phyloP scores from a whole-genome alignment of 1,284 basidiomycete species.

The Bothia castanella region DNA sequence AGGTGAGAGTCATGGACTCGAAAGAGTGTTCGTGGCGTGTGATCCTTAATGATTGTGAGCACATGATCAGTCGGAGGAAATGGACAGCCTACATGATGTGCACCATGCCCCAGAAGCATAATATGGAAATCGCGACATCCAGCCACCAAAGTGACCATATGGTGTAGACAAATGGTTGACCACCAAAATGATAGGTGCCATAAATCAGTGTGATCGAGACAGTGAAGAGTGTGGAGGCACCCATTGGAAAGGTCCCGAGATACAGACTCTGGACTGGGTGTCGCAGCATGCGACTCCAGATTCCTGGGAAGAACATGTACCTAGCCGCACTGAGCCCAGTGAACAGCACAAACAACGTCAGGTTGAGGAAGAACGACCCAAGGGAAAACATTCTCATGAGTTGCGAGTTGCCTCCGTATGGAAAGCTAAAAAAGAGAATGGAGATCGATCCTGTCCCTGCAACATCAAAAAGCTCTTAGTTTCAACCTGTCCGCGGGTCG shows the following conservation, averaged over 20 bases:
- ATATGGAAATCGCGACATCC: conserved; percentile 53
- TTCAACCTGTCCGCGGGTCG: background rate
- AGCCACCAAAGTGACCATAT: conserved; percentile 77
- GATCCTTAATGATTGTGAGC: conserved; percentile 42
- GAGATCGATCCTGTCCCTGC: conserved; percentile 56
- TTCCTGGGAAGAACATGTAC: conserved; percentile 53
- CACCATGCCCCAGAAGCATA: conserved; percentile 61
- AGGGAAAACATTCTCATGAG: conserved; percentile 44
- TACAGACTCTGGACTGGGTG: conserved; percentile 68
- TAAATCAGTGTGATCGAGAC: conserved; percentile 44
- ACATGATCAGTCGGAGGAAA: background rate
- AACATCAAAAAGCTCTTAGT: conserved; percentile 3
- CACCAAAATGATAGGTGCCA: conserved; percentile 46
- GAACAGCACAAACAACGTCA: conserved; percentile 61
- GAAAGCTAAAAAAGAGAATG: conserved; percentile 50
- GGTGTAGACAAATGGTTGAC: conserved; percentile 51
- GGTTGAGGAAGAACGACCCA: conserved; percentile 64
- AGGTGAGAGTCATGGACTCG: conserved; percentile 53
- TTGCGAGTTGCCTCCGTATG: conserved; percentile 43
- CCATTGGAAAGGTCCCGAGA: conserved; percentile 70
- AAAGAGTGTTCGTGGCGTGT: conserved; percentile 58
- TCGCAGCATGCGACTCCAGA: conserved; percentile 53
- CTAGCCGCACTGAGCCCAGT: conserved; percentile 44
- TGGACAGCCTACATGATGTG: conserved; percentile 56
- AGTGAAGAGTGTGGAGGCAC: conserved; percentile 60